These are phyloP conservation scores for Yamadazyma oceani DNA, from an alignment of 1,139 yeast genomes.

Conservation along the genomic window DNA sequence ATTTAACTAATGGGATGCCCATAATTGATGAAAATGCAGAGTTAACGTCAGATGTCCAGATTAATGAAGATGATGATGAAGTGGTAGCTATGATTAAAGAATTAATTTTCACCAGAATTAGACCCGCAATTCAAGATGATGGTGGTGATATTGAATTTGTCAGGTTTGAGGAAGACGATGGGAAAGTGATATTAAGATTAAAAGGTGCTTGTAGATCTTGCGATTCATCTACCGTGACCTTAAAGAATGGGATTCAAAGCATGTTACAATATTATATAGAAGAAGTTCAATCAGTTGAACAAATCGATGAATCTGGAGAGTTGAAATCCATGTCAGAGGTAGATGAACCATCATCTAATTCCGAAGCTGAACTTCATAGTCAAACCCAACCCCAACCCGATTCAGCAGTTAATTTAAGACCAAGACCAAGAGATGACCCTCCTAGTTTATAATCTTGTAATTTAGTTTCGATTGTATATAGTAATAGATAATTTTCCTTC, in stretches of 20 bases:
- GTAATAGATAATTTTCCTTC: too few relatives aligned
- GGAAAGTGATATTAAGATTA: conserved; percentile 63
- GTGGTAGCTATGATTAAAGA: conserved; percentile 91
- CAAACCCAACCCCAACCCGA: conserved; percentile 22
- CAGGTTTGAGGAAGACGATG: conserved; percentile 58
- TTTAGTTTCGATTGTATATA: too few relatives aligned
- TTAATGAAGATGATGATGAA: conserved; percentile 66
- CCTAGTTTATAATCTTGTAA: conserved; percentile 36
- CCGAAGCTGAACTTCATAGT: conserved; percentile 18
- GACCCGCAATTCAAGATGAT: conserved; percentile 91
- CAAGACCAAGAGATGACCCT: conserved; percentile 37
- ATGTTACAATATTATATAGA: conserved; percentile 81
- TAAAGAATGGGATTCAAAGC: conserved; percentile 78
- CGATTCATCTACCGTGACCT: conserved; percentile 71
- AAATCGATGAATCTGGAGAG: conserved; percentile 41
- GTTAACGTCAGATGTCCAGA: conserved; percentile 37
- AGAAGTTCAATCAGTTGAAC: conserved; percentile 69
- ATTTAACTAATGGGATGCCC: conserved; percentile 72
- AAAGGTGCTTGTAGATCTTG: conserved; percentile 83
- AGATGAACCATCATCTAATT: conserved; percentile 34
- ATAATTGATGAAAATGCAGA: conserved; percentile 40
- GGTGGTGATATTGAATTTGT: conserved; percentile 84
- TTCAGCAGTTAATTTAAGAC: conserved; percentile 24
- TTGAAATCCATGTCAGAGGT: conserved; percentile 28
- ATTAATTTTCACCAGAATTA: conserved; percentile 85